Conservation (phyloP, 2,329 filamentous ascomycete species). For the Fusarium graminum region DNA sequence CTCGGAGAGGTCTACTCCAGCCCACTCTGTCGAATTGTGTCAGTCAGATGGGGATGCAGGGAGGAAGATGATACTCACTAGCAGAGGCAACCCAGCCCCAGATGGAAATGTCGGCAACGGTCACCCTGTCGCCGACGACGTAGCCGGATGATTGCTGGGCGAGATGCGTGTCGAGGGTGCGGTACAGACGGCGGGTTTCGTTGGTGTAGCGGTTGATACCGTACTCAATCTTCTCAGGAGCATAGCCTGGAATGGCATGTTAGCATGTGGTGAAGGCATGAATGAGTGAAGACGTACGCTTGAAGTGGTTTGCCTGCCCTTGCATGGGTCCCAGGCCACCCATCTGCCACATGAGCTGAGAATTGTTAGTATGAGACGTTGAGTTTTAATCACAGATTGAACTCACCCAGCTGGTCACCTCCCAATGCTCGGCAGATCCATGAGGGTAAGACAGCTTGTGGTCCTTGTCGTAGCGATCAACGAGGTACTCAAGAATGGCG, state of each 20-base stretch:
- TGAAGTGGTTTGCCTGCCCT: conserved; percentile 84
- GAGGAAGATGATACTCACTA: conserved; percentile 52
- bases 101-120: conserved; percentile 82
- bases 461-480: conserved; percentile 83
- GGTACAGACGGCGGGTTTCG: conserved; percentile 86
- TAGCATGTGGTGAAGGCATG: background rate
- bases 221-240: conserved; percentile 85
- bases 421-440: conserved; percentile 80
- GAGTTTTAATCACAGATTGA: background rate
- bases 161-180: conserved; percentile 80
- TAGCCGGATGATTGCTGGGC: conserved; percentile 67
- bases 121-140: conserved; percentile 75
- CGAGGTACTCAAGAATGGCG: conserved; percentile 86
- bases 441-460: conserved; percentile 84
- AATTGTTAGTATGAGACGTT: conserved; percentile 7
- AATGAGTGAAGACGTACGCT: conserved; percentile 59
- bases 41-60: background rate
- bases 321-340: conserved; percentile 87
- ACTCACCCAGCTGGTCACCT: conserved; percentile 80
- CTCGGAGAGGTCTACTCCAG: conserved; percentile 72
- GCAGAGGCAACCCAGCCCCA: conserved; percentile 80
- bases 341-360: conserved; percentile 78
- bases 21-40: conserved; percentile 52
- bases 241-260: conserved; percentile 67
- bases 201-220: conserved; percentile 85